Evolutionary conservation across 2,329 filamentous ascomycete genomes (phyloP).

Genomic region (Penicillium sp.): DNA sequence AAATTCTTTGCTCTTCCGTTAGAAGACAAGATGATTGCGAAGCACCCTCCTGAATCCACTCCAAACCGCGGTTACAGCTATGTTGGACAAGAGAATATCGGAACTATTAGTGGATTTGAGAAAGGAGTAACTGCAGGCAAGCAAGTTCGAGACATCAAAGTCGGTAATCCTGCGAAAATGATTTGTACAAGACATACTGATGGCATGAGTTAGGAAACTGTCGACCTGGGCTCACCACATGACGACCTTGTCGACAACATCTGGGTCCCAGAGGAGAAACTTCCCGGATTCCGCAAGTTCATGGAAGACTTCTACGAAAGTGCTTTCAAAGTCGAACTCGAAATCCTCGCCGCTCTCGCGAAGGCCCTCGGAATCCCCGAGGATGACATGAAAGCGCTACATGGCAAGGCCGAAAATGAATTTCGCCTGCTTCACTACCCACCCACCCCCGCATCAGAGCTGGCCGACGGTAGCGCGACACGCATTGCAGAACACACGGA

Average conservation of each 20-base stretch:
- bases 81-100: constrained; percentile 36
- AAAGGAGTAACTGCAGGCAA: constrained; percentile 21
- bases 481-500: constrained; percentile 58
- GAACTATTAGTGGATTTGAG: constrained; percentile 29
- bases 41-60: constrained; percentile 33
- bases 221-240: constrained; percentile 52
- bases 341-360: constrained; percentile 51
- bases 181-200: neutral
- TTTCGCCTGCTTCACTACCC: constrained; percentile 65
- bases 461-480: constrained; percentile 48
- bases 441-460: constrained; percentile 46
- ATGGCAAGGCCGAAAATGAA: constrained; percentile 61
- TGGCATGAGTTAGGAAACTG: constrained; percentile 39
- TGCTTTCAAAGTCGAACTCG: constrained; percentile 45
- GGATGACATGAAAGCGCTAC: constrained; percentile 47
- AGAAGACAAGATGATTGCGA: constrained; percentile 33
- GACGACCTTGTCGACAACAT: constrained; percentile 49
- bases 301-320: constrained; percentile 45
- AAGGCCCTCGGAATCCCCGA: constrained; percentile 50
- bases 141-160: constrained; percentile 28
- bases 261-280: constrained; percentile 51
- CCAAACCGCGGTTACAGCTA: constrained; percentile 38
- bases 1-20: constrained; percentile 31
- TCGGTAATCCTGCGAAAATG: neutral
- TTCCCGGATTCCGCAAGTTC: constrained; percentile 50